phyloP scores from a whole-genome alignment of 2,329 filamentous ascomycete species.

The Colletotrichum lini region DNA sequence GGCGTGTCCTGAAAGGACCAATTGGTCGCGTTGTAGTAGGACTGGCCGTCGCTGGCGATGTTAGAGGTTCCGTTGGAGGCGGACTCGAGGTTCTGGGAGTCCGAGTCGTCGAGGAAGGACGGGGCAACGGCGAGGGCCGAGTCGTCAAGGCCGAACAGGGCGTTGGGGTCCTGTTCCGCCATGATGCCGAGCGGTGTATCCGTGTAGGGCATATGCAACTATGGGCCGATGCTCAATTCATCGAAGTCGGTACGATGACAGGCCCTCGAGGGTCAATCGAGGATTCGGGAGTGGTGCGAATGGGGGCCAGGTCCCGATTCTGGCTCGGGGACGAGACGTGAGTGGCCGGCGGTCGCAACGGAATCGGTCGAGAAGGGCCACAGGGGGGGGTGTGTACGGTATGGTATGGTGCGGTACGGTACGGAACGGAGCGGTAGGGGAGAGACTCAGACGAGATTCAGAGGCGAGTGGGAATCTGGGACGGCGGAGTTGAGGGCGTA shows the following conservation, averaged over 20 bases:
- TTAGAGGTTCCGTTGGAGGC: conserved; percentile 37
- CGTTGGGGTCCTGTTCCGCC: conserved; percentile 58
- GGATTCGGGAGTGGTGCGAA: not conserved
- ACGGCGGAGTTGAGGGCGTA: conserved; percentile 4
- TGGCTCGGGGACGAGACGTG: conserved; percentile 29
- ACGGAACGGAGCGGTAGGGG: not conserved
- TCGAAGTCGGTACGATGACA: conserved; percentile 28
- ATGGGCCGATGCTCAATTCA: conserved; percentile 45
- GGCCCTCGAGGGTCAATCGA: conserved; percentile 13
- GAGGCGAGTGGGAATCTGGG: conserved; percentile 1
- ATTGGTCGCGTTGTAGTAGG: conserved; percentile 54
- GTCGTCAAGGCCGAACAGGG: conserved; percentile 63
- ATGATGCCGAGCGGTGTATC: conserved; percentile 47
- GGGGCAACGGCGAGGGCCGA: conserved; percentile 50
- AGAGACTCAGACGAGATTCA: too few relatives aligned
- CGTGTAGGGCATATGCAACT: conserved; percentile 34
- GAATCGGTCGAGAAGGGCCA: conserved; percentile 24
- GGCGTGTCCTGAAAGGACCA: conserved; percentile 66
- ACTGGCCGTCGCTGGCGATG: conserved; percentile 46
- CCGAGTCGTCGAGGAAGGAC: conserved; percentile 52
- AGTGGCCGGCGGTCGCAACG: conserved; percentile 32
- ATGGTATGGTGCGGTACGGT: not conserved
- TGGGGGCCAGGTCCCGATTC: conserved; percentile 27
- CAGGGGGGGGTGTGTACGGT: conserved; percentile 2
- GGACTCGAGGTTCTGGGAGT: conserved; percentile 43